Evolutionary conservation across 345 rosid species (phyloP).

Genomic region (Rhizophora apiculata): DNA sequence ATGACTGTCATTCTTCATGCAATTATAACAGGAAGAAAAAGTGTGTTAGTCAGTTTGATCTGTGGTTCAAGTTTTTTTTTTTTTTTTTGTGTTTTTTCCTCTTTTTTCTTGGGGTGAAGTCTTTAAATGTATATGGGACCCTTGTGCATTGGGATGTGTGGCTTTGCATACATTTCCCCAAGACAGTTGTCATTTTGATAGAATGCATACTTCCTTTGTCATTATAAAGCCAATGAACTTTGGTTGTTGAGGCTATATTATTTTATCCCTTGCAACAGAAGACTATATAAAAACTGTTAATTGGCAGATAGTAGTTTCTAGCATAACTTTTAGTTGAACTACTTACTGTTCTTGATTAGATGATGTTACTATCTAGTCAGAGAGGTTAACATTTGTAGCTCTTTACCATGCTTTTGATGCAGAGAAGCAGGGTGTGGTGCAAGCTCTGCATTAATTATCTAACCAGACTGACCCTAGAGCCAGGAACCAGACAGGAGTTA

Average conservation of each 20-base stretch:
- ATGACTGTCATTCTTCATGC: too few relatives aligned
- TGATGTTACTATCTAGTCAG: slow-evolving; percentile 16
- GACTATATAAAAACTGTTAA: not conserved
- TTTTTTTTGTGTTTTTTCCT: too few relatives aligned
- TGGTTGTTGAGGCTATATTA: not conserved
- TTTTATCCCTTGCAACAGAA: slow-evolving; percentile 5
- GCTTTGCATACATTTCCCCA: too few relatives aligned
- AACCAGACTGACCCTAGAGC: slow-evolving; percentile 55
- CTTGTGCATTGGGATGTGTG: too few relatives aligned
- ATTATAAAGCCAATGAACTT: too few relatives aligned
- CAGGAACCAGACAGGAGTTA: slow-evolving; percentile 40
- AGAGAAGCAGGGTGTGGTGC: slow-evolving; percentile 55
- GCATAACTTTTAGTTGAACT: slow-evolving; percentile 10
- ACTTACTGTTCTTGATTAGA: slow-evolving; percentile 17
- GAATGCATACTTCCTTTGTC: too few relatives aligned
- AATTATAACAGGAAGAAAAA: too few relatives aligned
- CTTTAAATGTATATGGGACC: too few relatives aligned
- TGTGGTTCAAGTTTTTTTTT: too few relatives aligned
- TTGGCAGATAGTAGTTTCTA: slow-evolving; percentile 7
- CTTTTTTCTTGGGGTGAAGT: too few relatives aligned
- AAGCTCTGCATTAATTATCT: slow-evolving; percentile 61
- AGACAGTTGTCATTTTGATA: too few relatives aligned
- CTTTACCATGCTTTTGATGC: slow-evolving; percentile 58
- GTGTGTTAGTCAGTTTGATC: too few relatives aligned
- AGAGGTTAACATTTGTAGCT: slow-evolving; percentile 45